These are phyloP conservation scores for Naganishia albida DNA, from an alignment of 1,284 basidiomycete species.

Conservation along the genomic window DNA sequence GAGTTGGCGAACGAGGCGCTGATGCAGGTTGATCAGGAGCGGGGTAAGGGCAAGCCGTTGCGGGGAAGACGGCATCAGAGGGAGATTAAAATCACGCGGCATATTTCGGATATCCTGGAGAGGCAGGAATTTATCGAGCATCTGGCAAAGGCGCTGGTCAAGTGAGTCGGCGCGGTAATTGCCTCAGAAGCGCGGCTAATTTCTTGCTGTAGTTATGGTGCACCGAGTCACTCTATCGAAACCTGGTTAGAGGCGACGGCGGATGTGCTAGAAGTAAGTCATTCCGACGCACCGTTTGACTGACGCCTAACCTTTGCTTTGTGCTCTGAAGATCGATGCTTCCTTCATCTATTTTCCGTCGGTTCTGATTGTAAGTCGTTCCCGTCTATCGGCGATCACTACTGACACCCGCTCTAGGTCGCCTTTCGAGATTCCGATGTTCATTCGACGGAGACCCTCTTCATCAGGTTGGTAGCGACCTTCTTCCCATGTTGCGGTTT, in stretches of 20 bases:
- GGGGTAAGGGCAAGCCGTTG: constrained; percentile 32
- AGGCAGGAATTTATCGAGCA: constrained; percentile 44
- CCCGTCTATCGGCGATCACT: constrained; percentile 13
- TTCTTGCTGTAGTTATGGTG: constrained; percentile 38
- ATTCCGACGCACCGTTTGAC: constrained; percentile 17
- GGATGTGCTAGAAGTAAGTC: constrained; percentile 37
- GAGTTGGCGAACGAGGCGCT: constrained; percentile 32
- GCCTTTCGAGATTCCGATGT: constrained; percentile 41
- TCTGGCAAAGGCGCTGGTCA: constrained; percentile 42
- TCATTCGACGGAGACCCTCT: constrained; percentile 41
- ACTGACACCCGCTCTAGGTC: constrained; percentile 4
- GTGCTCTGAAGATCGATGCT: constrained; percentile 37
- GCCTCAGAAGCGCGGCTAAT: constrained; percentile 3
- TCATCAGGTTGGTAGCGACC: constrained; percentile 34
- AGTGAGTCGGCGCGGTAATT: constrained; percentile 34
- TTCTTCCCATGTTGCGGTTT: too few relatives aligned
- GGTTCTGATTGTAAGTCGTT: constrained; percentile 39
- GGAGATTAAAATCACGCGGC: constrained; percentile 42
- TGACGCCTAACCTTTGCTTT: constrained; percentile 26
- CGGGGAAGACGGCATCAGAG: constrained; percentile 41
- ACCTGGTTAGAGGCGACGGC: constrained; percentile 42
- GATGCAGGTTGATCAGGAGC: constrained; percentile 14
- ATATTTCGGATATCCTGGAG: constrained; percentile 42
- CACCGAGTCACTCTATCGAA: constrained; percentile 43
- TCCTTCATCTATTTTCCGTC: constrained; percentile 44